Evolutionary conservation across 1,139 yeast species (phyloP).

Genomic region (Kluyveromyces sp.): DNA sequence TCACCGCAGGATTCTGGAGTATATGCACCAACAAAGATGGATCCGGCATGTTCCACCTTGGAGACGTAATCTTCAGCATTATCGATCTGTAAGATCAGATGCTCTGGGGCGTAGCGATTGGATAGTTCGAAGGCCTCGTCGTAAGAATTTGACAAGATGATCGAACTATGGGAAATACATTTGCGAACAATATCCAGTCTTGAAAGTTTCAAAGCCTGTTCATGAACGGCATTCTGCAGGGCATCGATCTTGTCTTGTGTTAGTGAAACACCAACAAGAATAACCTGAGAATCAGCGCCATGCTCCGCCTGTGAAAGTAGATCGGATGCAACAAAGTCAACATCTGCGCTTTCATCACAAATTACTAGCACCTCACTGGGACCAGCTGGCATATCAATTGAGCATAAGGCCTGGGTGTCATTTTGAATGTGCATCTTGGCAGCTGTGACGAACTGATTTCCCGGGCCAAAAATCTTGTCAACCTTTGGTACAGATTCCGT

Average conservation of each 20-base stretch:
- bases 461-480: constrained; percentile 97
- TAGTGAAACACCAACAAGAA: constrained; percentile 75
- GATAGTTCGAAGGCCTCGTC: constrained; percentile 79
- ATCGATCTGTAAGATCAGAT: constrained; percentile 81
- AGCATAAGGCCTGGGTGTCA: constrained; percentile 89
- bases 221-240: constrained; percentile 73
- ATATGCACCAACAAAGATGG: constrained; percentile 91
- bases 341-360: constrained; percentile 82
- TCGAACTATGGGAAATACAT: constrained; percentile 86
- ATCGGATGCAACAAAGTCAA: constrained; percentile 94
- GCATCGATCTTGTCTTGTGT: constrained; percentile 50
- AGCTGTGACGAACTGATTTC: constrained; percentile 97
- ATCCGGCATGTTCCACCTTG: constrained; percentile 85
- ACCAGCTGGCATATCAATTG: constrained; percentile 99
- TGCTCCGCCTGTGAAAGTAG: constrained; percentile 97
- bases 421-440: constrained; percentile 97
- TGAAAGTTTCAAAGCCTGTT: constrained; percentile 81
- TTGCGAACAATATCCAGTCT: constrained; percentile 89
- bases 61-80: constrained; percentile 67
- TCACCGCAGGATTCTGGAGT: constrained; percentile 99
- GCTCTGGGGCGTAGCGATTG: constrained; percentile 94
- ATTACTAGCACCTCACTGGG: constrained; percentile 95
- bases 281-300: constrained; percentile 96
- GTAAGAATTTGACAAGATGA: constrained; percentile 56
- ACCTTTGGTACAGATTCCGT: constrained; percentile 87